These are phyloP conservation scores for Coriolopsis trogii DNA, from an alignment of 1,284 basidiomycete genomes.

Conservation along the genomic window DNA sequence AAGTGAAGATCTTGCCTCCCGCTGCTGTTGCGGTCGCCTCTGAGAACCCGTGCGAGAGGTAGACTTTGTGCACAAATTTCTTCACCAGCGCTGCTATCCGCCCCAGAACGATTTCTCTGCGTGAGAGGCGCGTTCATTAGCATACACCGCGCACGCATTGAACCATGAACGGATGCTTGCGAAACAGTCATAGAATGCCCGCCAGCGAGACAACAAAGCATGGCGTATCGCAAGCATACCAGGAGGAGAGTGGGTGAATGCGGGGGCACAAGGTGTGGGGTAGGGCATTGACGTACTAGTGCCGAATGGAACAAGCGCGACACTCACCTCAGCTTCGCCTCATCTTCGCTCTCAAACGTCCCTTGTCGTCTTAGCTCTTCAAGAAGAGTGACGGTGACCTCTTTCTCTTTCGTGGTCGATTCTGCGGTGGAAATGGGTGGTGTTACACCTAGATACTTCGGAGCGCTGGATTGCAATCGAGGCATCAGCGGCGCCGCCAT, in stretches of 20 bases:
- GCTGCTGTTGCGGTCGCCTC: conserved; percentile 85
- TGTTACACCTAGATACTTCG: conserved; percentile 74
- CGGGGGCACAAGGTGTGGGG: neutral
- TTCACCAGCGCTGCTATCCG: conserved; percentile 90
- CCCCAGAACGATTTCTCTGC: conserved; percentile 91
- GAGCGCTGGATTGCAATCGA: conserved; percentile 1
- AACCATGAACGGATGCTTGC: too few species aligned
- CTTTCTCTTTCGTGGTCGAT: conserved; percentile 74
- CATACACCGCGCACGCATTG: neutral
- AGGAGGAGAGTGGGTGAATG: neutral
- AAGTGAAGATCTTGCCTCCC: conserved; percentile 99
- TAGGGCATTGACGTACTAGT: neutral
- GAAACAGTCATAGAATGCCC: too few species aligned
- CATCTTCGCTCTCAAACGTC: conserved; percentile 90
- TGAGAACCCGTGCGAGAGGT: conserved; percentile 80
- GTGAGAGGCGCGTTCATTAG: neutral
- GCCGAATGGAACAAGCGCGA: neutral
- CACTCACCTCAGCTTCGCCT: conserved; percentile 87
- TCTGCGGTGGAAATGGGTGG: conserved; percentile 86
- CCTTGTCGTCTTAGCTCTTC: conserved; percentile 87
- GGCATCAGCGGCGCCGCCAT: neutral
- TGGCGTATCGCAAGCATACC: too few species aligned
- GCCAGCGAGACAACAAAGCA: too few species aligned
- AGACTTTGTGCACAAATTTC: conserved; percentile 90
- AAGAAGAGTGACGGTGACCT: conserved; percentile 84